A percentile compares a stretch with the other conserved stretches of the same genome.
Conservation (phyloP, 176 grass and related monocot genomes). For the Hsuehochloa calcarea region DNA sequence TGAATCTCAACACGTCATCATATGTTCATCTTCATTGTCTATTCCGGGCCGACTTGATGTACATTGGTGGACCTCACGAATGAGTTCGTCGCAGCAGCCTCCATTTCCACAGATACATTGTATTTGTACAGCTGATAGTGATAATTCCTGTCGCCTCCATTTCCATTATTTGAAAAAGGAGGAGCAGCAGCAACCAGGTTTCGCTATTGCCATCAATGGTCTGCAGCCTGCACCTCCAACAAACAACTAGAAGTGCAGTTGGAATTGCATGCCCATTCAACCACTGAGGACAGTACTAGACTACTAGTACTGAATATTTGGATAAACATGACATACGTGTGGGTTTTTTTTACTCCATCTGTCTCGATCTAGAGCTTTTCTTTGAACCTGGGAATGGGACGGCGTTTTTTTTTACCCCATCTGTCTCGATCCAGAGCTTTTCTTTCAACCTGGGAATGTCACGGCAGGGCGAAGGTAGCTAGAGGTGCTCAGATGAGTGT, state of each 20-base stretch:
- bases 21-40: not conserved
- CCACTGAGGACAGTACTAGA: no score
- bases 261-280: no score
- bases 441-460: not conserved
- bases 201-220: not conserved
- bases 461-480: not conserved
- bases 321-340: no score
- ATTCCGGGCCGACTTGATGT: not conserved
- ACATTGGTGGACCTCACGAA: not conserved
- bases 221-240: not conserved
- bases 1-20: not conserved
- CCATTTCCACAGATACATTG: not conserved
- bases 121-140: not conserved
- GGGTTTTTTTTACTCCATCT: not conserved
- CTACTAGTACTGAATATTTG: no score
- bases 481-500: no score
- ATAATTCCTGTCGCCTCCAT: not conserved
- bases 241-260: not conserved
- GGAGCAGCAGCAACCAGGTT: not conserved
- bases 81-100: not conserved
- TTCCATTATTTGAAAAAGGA: not conserved
- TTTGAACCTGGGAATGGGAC: not conserved
- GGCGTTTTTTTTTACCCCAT: no score
- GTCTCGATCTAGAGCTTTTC: not conserved
- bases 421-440: not conserved